Base-by-base conservation (phyloP, 2,329 filamentous ascomycete species). In the Nigrospora sphaerica region DNA sequence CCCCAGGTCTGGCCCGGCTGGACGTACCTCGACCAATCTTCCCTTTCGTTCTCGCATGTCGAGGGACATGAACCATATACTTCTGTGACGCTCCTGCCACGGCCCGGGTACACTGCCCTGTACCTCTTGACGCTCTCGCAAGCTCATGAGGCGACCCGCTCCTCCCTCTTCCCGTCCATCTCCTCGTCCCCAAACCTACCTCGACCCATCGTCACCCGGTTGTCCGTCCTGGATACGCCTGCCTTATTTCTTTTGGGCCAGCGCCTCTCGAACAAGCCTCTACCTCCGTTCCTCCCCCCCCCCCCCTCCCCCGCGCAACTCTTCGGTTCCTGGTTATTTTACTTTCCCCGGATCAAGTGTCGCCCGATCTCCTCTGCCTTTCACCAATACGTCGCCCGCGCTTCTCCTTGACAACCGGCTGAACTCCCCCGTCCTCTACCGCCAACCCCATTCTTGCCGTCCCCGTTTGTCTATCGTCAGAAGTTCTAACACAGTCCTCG, bases 401-500 rank as follows among this genome's bases (percentile, higher is more conserved):
- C 23, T 28, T 28, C 23, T 6, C 23, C 23, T 6, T 28, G 23
- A 28, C 23, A 28, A 5, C 23, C 23, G 6, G 23, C 23, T 10
- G 23, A 28, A 28, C 23, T 10, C 23, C 23, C 23, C 23, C 23
- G 10, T 28, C 23, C 23, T 28, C 23, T 28, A 9, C 23, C 2
- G 7, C 7, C 23, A 28, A 28, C 23, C 23, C 23, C 23, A 28
- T 28, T 28, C 7, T 28, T 28, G 23, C 7, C 23, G 23, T 28
- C 23, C 23, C 23, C 23, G 7, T 28, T 10, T 28, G 46, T 45
- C 49, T 52, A 50, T 50, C 42, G 53, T 39, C 42, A 38, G 42
- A 53, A 52, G 50, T 62, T 71, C 69, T 75, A 69, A 72, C 69
- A 57, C 52, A 48, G 35, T 46, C 53, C 59, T 56, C 52, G 52